phyloP scores from a whole-genome alignment of 2,329 filamentous ascomycete species.

The Trichoderma pleuroti region DNA sequence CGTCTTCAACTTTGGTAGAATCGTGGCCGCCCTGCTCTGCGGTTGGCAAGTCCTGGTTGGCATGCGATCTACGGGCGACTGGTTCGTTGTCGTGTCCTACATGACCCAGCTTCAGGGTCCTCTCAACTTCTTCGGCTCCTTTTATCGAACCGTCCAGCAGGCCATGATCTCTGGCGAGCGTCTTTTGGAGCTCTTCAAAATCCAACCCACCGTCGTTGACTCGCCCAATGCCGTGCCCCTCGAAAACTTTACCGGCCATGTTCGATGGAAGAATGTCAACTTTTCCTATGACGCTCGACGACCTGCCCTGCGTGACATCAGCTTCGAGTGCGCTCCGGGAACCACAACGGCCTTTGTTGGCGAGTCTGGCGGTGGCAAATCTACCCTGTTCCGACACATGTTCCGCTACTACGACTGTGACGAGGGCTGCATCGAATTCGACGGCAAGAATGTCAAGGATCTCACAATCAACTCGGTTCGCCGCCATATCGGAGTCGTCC shows the following conservation, averaged over 20 bases:
- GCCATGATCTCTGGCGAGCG: conserved; percentile 97
- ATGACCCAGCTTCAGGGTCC: conserved; percentile 77
- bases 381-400: conserved; percentile 89
- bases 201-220: conserved; percentile 87
- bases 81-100: conserved; percentile 71
- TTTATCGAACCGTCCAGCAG: conserved; percentile 93
- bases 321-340: conserved; percentile 81
- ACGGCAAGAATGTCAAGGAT: conserved; percentile 78
- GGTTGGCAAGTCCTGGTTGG: conserved; percentile 73
- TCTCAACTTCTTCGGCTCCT: conserved; percentile 86
- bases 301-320: conserved; percentile 77
- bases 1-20: conserved; percentile 73
- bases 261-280: conserved; percentile 82
- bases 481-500: conserved; percentile 88
- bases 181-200: conserved; percentile 92
- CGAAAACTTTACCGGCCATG: conserved; percentile 69
- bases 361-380: conserved; percentile 95
- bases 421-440: conserved; percentile 76
- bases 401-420: conserved; percentile 94
- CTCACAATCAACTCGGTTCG: conserved; percentile 92
- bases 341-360: conserved; percentile 95
- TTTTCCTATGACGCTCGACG: conserved; percentile 89
- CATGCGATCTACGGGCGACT: conserved; percentile 63
- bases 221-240: conserved; percentile 61
- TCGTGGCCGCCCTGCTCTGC: conserved; percentile 68